Evolutionary conservation across 345 rosid genomes (phyloP).

Genomic region (Salix exigua): DNA sequence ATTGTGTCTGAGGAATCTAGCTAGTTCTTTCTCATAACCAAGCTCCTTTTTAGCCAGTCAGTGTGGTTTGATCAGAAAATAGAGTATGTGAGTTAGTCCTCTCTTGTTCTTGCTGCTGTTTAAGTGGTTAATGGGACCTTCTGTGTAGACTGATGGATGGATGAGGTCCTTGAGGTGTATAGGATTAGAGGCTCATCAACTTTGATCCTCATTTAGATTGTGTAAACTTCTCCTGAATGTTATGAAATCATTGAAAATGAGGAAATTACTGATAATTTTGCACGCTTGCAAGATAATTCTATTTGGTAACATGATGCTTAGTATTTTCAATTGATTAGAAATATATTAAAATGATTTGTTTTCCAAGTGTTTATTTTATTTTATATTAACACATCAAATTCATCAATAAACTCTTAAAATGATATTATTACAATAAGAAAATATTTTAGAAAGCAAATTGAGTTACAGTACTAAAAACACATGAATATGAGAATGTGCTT

Average conservation of each 20-base stretch:
- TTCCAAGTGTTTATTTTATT: no score
- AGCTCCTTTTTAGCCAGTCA: conserved; percentile 1
- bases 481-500: no score
- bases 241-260: background rate
- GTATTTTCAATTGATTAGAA: no score
- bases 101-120: conserved; percentile 9
- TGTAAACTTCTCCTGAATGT: conserved; percentile 11
- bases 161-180: conserved; percentile 10
- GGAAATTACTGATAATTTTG: background rate
- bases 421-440: no score
- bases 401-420: no score
- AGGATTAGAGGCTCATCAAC: conserved; percentile 8
- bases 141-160: conserved; percentile 14
- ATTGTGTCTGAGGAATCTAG: conserved; percentile 10
- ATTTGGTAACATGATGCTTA: no score
- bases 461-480: no score
- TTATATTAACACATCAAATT: no score
- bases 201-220: conserved; percentile 9
- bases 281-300: background rate
- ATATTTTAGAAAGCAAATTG: no score
- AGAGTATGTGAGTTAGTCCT: conserved; percentile 14
- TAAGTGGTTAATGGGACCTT: conserved; percentile 1
- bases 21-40: conserved; percentile 11
- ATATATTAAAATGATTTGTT: no score
- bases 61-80: conserved; percentile 9